Base-by-base conservation (phyloP, 768 basidiomycete genomes). In the Phanerodontia chrysosporium region DNA sequence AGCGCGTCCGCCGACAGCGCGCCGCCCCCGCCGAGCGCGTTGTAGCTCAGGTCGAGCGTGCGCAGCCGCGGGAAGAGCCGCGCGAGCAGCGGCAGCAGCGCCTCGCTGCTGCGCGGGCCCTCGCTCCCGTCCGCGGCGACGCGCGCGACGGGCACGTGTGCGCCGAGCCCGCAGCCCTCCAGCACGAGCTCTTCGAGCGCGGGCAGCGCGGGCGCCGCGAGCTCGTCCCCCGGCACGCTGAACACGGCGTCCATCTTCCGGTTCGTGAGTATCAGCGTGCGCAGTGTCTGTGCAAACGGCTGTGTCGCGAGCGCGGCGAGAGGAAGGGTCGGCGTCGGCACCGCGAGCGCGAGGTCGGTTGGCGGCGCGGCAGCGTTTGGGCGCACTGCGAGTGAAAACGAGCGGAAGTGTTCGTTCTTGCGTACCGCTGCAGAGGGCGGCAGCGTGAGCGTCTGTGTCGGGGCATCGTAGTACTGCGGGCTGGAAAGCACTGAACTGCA, bases 31-130 rank as follows among this genome's bases (percentile, higher is more conserved):
- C 85, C 85, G 12, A 93, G 70, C 2, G 72, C 64, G 63, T 94
- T 94, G 69, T 87, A 87, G n/a, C 89, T 87, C 58, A 93, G 72
- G 59, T 92, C 85, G 14, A 94, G 78, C 12, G 80, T 84, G 36
- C 76, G 77, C 46, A 94, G 66, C 61, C 80, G 81, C 1, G 92
- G 91, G 72, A 93, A 93, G 12, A 92, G 75, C 56, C 74, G 76
- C 2, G 82, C 74, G 44, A 94, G 70, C 25, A 86, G 74, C 0
- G 82, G 76, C 22, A 94, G 70, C 18, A 89, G 72, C 5, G 76
- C 75, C 62, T 88, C 84, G 57, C 58, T 80, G 2, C 78, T 76
- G 22, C 81, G 78, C 0, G 75, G 69, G 7, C 79, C 74, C 0
- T 78, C 73, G 22, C 69, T 67, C 1, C 73, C 65, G n/a, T 65